Evolutionary conservation across 23 red algal genomes (phyloP).

Genomic region (Gracilaria caudata): DNA sequence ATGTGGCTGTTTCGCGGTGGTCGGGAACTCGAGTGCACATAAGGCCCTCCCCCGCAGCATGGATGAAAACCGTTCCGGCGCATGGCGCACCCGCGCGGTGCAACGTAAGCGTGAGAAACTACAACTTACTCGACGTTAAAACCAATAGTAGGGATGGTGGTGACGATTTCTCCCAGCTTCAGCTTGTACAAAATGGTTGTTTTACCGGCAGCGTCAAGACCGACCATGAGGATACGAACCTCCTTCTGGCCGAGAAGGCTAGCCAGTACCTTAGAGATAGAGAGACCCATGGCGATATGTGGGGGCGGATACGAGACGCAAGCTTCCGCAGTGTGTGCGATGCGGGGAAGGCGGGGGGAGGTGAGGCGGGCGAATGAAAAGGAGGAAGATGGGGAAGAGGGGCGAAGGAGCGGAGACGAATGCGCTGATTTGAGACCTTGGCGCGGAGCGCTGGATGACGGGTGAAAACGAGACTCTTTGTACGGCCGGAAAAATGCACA

Average conservation of each 20-base stretch:
- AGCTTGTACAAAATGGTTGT: slow-evolving; percentile 99
- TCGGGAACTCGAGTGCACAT: no score
- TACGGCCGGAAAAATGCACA: slow-evolving; percentile 36
- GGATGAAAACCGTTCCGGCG: not conserved
- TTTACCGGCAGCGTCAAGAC: slow-evolving; percentile 94
- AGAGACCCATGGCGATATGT: slow-evolving; percentile 78
- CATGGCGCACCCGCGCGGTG: not conserved
- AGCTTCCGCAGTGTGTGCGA: not conserved
- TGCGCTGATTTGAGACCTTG: not conserved
- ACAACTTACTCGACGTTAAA: slow-evolving; percentile 85
- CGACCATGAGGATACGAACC: slow-evolving; percentile 95
- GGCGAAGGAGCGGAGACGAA: not conserved
- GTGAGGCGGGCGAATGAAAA: not conserved
- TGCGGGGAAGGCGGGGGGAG: not conserved
- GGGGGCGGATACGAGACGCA: not conserved
- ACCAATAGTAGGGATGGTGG: slow-evolving; percentile 98
- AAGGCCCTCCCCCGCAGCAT: no score
- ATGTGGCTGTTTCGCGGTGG: no score
- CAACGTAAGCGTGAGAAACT: not conserved
- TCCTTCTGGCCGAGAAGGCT: slow-evolving; percentile 96
- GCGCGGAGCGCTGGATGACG: not conserved
- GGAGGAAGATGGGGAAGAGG: not conserved
- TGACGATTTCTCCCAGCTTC: slow-evolving; percentile 99
- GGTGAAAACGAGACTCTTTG: slow-evolving; percentile 6
- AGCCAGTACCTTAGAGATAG: slow-evolving; percentile 91